Conservation (phyloP, 768 basidiomycete genomes). For the Auricularia cornea region DNA sequence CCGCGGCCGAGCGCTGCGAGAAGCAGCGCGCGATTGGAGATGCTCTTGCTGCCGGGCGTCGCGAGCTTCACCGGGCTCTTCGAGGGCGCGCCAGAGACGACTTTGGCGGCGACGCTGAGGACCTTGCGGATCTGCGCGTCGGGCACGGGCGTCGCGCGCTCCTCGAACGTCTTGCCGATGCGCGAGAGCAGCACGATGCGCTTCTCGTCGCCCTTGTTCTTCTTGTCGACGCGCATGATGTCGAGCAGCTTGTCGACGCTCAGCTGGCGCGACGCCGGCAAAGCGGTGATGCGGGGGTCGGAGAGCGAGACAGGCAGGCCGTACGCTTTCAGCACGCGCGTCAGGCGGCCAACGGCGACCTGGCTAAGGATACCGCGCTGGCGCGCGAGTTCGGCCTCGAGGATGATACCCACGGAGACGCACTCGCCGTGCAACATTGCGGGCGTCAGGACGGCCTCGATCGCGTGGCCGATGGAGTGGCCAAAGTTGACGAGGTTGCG, state of each 20-base stretch:
- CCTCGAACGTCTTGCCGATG: slow-evolving; percentile 89
- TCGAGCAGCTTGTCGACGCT: slow-evolving; percentile 78
- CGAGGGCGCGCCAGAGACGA: slow-evolving; percentile 53
- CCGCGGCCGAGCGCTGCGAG: slow-evolving; percentile 88
- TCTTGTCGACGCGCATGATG: slow-evolving; percentile 96
- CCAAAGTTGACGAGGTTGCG: slow-evolving; percentile 99
- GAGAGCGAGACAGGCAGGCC: slow-evolving; percentile 77
- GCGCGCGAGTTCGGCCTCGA: slow-evolving; percentile 90
- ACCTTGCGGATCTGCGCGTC: slow-evolving; percentile 79
- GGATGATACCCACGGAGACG: slow-evolving; percentile 90
- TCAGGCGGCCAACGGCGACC: slow-evolving; percentile 85
- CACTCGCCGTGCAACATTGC: slow-evolving; percentile 95
- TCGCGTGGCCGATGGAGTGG: slow-evolving; percentile 96
- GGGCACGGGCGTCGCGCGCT: slow-evolving; percentile 75
- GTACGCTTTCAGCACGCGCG: slow-evolving; percentile 81
- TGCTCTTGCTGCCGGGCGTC: slow-evolving; percentile 93
- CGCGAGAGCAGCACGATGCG: slow-evolving; percentile 87
- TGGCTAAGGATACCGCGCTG: slow-evolving; percentile 82
- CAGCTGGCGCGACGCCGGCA: slow-evolving; percentile 64
- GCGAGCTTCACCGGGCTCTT: slow-evolving; percentile 55
- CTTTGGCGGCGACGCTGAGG: slow-evolving; percentile 69
- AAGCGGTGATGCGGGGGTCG: slow-evolving; percentile 66
- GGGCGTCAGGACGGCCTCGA: slow-evolving; percentile 92
- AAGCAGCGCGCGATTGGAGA: slow-evolving; percentile 90
- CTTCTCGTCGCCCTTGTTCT: slow-evolving; percentile 88